Evolutionary conservation across 768 basidiomycete species (phyloP).

Genomic region (Neoboletus brunneissimus): DNA sequence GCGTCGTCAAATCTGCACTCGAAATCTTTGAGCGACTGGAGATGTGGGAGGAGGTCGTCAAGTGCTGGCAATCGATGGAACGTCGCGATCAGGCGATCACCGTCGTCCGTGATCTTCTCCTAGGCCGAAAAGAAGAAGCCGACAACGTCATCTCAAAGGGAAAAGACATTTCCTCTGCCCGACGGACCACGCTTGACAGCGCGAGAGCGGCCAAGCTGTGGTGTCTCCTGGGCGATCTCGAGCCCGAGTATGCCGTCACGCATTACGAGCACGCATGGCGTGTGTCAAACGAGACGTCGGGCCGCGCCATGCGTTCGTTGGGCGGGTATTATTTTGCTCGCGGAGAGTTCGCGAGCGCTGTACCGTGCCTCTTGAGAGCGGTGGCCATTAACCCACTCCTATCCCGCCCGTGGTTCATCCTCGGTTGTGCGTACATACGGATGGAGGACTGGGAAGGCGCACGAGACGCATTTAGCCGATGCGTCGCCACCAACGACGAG

Average conservation of each 20-base stretch:
- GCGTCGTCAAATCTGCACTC: constrained; percentile 85
- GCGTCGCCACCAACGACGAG: constrained; percentile 90
- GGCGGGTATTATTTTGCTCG: constrained; percentile 79
- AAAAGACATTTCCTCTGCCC: constrained; percentile 45
- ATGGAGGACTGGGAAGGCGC: constrained; percentile 82
- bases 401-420: constrained; percentile 89
- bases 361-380: constrained; percentile 65
- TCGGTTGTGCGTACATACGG: constrained; percentile 90
- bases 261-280: constrained; percentile 87
- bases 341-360: constrained; percentile 60
- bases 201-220: constrained; percentile 87
- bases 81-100: constrained; percentile 70
- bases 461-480: constrained; percentile 77
- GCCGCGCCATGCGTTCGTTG: constrained; percentile 87
- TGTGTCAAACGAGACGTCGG: constrained; percentile 75
- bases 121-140: constrained; percentile 80
- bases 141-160: constrained; percentile 65
- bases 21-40: constrained; percentile 93
- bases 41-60: constrained; percentile 98
- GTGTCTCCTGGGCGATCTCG: constrained; percentile 93
- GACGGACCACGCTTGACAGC: constrained; percentile 50
- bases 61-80: constrained; percentile 83
- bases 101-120: constrained; percentile 82
- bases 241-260: constrained; percentile 61
- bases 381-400: constrained; percentile 87